Evolutionary conservation across 805 yeast genomes (phyloP), one percentile per base, ranked within the genome.

Genomic region (Wickerhamomyces mucosus): DNA sequence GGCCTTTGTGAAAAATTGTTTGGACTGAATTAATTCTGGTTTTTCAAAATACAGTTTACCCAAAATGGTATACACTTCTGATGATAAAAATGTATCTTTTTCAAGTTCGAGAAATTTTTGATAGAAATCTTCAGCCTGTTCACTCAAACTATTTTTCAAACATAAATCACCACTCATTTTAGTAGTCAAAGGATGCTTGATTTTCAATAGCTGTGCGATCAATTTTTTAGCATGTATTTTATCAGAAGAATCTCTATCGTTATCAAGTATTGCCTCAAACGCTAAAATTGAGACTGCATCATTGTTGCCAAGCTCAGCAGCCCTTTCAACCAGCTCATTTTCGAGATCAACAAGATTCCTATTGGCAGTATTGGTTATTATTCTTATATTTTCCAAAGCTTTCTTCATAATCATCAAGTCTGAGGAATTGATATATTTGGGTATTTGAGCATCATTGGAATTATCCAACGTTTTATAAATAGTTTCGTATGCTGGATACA

Each of bases 151-250:
- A 35, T 65, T 56, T 27, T 67, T 59, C 39, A 67, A 68, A 8
- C 84, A 78, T 28, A 79, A 54, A 55, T 88, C 96, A 1, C 86
- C 96, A 1, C 80, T 72, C 42, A 83, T 59, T 52, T 86, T 86
- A 47, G 78, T 67, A 0, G 83, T 79, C 28, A 84, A 56, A 0
- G 94, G 86, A 49, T 84, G 89, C 12, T 75, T 65, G 29, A 68
- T 33, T 26, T 72, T 65, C 31, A 76, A 63, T 15, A 88, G 58
- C 24, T 74, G 60, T 21, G 61, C 59, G 6, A 86, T 65, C 28
- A 85, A 69, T 17, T 59, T 50, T 35, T 68, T 69, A 0, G 95
- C 95, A 48, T 78, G 67, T 3, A 44, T 42, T 40, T 66, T 69
- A 45, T 84, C 95, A 3, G 73, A 82, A 9, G 55, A 48, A 0